Conservation (phyloP, 2,329 filamentous ascomycete genomes). For the Penicillium frequentans region DNA sequence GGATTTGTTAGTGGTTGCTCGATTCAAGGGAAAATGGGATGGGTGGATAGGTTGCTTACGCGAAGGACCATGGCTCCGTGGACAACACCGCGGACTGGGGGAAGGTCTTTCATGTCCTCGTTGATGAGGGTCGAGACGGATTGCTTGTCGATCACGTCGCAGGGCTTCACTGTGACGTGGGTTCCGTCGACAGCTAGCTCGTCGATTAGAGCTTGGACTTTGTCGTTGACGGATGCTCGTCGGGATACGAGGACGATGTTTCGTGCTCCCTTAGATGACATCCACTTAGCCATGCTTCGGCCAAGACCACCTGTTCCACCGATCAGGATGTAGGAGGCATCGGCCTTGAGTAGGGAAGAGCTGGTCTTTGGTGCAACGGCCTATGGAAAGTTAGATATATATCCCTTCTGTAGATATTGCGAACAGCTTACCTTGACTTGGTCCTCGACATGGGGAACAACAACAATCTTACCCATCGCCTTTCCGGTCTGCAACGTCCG, state of each 20-base stretch:
- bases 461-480: conserved; percentile 24
- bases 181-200: conserved; percentile 16
- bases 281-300: conserved; percentile 52
- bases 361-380: conserved; percentile 28
- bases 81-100: conserved; percentile 45
- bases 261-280: conserved; percentile 53
- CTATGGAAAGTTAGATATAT: conserved; percentile 3
- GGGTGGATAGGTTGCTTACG: conserved; percentile 14
- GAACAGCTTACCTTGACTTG: conserved; percentile 20
- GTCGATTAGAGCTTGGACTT: conserved; percentile 17
- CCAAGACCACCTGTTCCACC: conserved; percentile 62
- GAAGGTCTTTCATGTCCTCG: conserved; percentile 21
- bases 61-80: conserved; percentile 49
- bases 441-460: conserved; percentile 19
- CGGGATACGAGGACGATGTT: conserved; percentile 57
- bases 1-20: conserved; percentile 1
- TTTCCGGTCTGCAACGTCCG: conserved; percentile 22
- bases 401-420: not conserved
- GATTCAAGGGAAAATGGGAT: not conserved
- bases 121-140: conserved; percentile 31
- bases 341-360: conserved; percentile 29
- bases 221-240: conserved; percentile 27
- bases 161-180: conserved; percentile 28
- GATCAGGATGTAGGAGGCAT: conserved; percentile 51
- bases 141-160: conserved; percentile 31